Evolutionary conservation across 345 rosid species (phyloP).

Genomic region (Garcia nutans): DNA sequence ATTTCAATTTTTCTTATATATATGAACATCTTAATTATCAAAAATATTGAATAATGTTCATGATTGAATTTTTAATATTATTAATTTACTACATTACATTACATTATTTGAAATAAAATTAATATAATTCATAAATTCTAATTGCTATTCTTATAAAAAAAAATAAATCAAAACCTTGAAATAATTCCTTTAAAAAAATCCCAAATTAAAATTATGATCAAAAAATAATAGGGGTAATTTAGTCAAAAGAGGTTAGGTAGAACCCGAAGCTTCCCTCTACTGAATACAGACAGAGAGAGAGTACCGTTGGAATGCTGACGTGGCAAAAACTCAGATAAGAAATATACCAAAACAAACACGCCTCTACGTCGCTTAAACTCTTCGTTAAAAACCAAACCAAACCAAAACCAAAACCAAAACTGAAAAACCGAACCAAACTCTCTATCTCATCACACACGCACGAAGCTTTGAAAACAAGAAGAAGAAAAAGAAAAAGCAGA

Average conservation of each 20-base stretch:
- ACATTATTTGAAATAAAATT: no score
- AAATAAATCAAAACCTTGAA: no score
- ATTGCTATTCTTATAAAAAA: no score
- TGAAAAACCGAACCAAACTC: background rate
- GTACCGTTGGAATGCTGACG: conserved; percentile 10
- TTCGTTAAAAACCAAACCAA: background rate
- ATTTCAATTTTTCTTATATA: no score
- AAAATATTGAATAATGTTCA: no score
- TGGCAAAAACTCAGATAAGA: conserved; percentile 6
- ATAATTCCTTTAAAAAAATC: no score
- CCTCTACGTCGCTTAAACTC: background rate
- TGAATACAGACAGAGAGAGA: background rate
- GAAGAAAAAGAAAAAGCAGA: background rate
- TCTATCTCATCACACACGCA: background rate
- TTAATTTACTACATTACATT: no score
- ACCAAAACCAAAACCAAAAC: background rate
- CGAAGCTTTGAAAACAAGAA: conserved; percentile 9
- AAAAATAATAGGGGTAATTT: background rate
- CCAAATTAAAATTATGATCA: no score
- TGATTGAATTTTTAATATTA: no score
- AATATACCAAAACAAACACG: background rate
- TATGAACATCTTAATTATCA: no score
- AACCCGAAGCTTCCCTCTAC: background rate
- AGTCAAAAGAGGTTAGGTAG: conserved; percentile 2
- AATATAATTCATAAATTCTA: no score